phyloP scores from a whole-genome alignment of 257 asterid species.

The Penstemon eatonii region DNA sequence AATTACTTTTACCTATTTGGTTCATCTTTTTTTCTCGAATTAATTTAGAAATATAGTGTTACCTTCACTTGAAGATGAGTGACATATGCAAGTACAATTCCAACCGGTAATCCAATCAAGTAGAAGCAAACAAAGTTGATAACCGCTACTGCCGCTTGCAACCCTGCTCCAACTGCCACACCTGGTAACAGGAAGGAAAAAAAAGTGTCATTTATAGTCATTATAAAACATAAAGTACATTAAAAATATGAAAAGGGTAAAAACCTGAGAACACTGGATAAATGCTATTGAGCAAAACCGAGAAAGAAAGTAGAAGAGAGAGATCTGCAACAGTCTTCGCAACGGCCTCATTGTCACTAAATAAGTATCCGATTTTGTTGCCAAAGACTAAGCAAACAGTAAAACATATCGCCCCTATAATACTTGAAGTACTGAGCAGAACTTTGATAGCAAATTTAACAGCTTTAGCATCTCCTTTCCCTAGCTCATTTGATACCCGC shows the following conservation, averaged over 20 bases:
- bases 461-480: slow-evolving; percentile 67
- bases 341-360: slow-evolving; percentile 45
- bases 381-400: slow-evolving; percentile 43
- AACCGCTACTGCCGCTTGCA: slow-evolving; percentile 66
- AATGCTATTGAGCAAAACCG: slow-evolving; percentile 60
- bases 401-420: slow-evolving; percentile 50
- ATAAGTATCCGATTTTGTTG: slow-evolving; percentile 50
- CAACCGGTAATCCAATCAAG: slow-evolving; percentile 64
- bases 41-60: background rate
- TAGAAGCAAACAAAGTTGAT: slow-evolving; percentile 72
- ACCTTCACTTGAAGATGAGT: slow-evolving; percentile 64
- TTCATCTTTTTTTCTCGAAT: too few relatives aligned
- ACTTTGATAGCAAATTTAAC: slow-evolving; percentile 49
- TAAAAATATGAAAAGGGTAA: background rate
- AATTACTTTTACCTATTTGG: too few relatives aligned
- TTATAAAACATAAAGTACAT: background rate
- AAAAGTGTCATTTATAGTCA: background rate
- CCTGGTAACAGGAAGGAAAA: slow-evolving; percentile 41
- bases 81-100: slow-evolving; percentile 66
- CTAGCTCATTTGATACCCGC: slow-evolving; percentile 71
- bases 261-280: slow-evolving; percentile 68
- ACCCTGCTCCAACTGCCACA: slow-evolving; percentile 84
- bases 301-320: slow-evolving; percentile 43
- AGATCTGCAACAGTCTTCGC: slow-evolving; percentile 45
- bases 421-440: slow-evolving; percentile 39